These are phyloP conservation scores for Rhododendron griersonianum DNA, from an alignment of 148 eudicot species.

Conservation along the genomic window DNA sequence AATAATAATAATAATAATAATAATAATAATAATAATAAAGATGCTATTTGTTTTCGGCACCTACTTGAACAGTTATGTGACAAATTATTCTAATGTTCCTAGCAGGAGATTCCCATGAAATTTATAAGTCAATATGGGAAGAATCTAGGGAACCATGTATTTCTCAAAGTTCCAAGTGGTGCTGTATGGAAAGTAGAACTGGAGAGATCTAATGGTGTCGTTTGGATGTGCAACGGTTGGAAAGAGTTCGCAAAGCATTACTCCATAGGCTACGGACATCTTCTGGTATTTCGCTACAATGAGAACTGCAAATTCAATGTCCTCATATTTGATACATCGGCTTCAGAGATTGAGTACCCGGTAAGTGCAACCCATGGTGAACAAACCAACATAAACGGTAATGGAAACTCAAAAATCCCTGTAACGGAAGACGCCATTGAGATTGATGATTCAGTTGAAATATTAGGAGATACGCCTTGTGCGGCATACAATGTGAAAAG, in stretches of 20 bases:
- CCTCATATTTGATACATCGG: slow-evolving; percentile 26
- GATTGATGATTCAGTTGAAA: not conserved
- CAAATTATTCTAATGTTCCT: not conserved
- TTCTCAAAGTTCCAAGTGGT: slow-evolving; percentile 29
- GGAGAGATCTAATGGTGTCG: slow-evolving; percentile 10
- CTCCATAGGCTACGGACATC: slow-evolving; percentile 23
- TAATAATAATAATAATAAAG: too few species aligned
- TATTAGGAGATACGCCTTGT: not conserved
- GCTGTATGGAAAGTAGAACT: slow-evolving; percentile 26
- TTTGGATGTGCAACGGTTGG: slow-evolving; percentile 44
- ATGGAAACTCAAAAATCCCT: not conserved
- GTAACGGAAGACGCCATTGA: not conserved
- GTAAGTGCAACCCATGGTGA: not conserved
- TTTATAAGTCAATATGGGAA: slow-evolving; percentile 22
- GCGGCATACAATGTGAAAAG: not conserved
- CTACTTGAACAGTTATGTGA: not conserved
- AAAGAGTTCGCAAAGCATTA: slow-evolving; percentile 23
- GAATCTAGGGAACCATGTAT: slow-evolving; percentile 8
- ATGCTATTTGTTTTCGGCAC: too few species aligned
- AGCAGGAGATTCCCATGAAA: slow-evolving; percentile 30
- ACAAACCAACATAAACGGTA: not conserved
- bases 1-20: too few species aligned
- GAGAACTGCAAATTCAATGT: slow-evolving; percentile 28
- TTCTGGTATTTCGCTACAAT: slow-evolving; percentile 30
- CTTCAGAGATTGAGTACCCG: slow-evolving; percentile 42